These are phyloP conservation scores for Zygosaccharomyces kombuchaensis DNA, from an alignment of 805 yeast species.

Conservation along the genomic window DNA sequence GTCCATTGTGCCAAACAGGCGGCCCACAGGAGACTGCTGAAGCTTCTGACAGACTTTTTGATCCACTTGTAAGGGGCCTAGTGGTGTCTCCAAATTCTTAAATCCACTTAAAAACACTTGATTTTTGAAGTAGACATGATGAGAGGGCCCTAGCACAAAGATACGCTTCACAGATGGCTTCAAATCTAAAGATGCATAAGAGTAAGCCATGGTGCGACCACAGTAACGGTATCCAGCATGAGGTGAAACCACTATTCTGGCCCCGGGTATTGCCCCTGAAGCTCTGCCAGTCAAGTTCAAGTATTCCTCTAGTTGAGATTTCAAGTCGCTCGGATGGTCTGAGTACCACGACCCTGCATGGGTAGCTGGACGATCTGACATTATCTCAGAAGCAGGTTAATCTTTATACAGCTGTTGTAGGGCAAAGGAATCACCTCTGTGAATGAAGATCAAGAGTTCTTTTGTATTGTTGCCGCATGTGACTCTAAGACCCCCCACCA, in stretches of 20 bases:
- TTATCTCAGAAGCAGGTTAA: neutral
- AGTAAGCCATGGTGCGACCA: constrained; percentile 70
- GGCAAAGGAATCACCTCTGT: neutral
- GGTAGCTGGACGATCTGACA: constrained; percentile 55
- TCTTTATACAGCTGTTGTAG: neutral
- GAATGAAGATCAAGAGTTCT: neutral
- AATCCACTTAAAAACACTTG: constrained; percentile 51
- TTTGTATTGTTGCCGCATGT: neutral
- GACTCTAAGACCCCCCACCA: constrained; percentile 8
- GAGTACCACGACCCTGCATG: constrained; percentile 94
- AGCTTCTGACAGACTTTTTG: constrained; percentile 39
- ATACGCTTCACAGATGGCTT: constrained; percentile 45
- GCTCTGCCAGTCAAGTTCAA: constrained; percentile 28
- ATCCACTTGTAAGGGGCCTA: constrained; percentile 74
- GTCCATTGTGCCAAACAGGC: constrained; percentile 52
- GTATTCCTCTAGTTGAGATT: constrained; percentile 47
- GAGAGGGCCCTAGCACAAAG: constrained; percentile 89
- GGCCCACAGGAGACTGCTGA: constrained; percentile 8
- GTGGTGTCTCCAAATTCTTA: constrained; percentile 67
- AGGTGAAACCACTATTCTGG: constrained; percentile 40
- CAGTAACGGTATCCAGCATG: constrained; percentile 93
- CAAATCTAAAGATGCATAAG: constrained; percentile 69
- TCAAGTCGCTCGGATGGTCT: constrained; percentile 40
- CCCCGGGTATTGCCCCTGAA: constrained; percentile 31
- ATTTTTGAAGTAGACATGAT: constrained; percentile 74